phyloP scores from a whole-genome alignment of 768 basidiomycete species.

The Suillus weaverae region DNA sequence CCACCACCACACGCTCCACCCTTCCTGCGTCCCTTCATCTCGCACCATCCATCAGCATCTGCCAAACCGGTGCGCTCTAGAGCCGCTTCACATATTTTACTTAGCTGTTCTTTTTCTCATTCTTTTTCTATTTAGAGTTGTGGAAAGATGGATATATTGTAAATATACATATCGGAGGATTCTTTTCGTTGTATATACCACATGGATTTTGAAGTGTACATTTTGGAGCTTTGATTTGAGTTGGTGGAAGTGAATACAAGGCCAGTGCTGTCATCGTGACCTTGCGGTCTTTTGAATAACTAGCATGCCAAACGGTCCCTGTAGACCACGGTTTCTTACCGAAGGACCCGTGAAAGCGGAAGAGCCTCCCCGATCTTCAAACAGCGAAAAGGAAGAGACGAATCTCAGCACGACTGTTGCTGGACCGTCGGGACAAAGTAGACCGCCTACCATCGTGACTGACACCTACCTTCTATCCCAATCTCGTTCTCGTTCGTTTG shows the following conservation, averaged over 20 bases:
- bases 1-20: neutral
- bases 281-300: neutral
- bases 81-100: constrained; percentile 1
- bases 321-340: neutral
- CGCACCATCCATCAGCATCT: neutral
- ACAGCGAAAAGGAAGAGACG: neutral
- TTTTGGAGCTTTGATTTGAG: too few relatives aligned
- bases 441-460: too few relatives aligned
- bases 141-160: neutral
- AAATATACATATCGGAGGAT: neutral
- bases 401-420: neutral
- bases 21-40: neutral
- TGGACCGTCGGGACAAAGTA: neutral
- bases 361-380: neutral
- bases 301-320: neutral
- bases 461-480: neutral
- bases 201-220: neutral
- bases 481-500: too few relatives aligned
- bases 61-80: neutral
- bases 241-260: too few relatives aligned
- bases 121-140: neutral
- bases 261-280: neutral
- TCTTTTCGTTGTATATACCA: neutral
- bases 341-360: neutral
- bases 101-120: neutral